Conservation (phyloP, 139 green algal genomes). For the Spirogloea muscicola region DNA sequence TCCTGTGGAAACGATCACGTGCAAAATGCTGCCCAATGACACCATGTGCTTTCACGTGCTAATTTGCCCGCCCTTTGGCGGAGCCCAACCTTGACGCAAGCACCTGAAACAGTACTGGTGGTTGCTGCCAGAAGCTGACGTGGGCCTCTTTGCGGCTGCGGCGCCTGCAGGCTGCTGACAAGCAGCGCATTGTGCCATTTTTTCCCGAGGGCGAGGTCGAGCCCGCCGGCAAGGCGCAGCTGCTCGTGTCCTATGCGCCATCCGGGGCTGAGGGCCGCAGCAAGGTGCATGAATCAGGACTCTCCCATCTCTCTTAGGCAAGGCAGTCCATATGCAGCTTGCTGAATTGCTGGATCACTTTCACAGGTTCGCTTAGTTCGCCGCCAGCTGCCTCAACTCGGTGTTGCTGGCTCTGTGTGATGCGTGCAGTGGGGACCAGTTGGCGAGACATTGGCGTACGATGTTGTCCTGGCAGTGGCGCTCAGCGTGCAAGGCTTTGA, state of each 20-base stretch:
- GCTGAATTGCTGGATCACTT: no score
- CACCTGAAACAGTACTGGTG: not conserved
- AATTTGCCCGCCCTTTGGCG: not conserved
- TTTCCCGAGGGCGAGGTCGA: slow-evolving; percentile 7
- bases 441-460: slow-evolving; percentile 26
- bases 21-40: not conserved
- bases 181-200: not conserved
- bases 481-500: slow-evolving; percentile 21
- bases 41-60: not conserved
- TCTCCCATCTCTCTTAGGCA: no score
- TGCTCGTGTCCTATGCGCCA: not conserved
- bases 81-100: not conserved
- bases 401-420: not conserved
- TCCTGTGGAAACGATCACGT: slow-evolving; percentile 12
- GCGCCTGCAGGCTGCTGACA: not conserved
- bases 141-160: not conserved
- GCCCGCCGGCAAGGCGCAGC: not conserved
- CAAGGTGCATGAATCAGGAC: no score
- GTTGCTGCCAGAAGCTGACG: not conserved
- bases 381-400: not conserved
- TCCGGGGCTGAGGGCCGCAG: not conserved
- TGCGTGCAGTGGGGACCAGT: slow-evolving; percentile 4
- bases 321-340: no score
- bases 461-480: slow-evolving; percentile 22
- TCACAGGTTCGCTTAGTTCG: no score